phyloP scores from a whole-genome alignment of 1,139 yeast species.

The Yarrowia galli region DNA sequence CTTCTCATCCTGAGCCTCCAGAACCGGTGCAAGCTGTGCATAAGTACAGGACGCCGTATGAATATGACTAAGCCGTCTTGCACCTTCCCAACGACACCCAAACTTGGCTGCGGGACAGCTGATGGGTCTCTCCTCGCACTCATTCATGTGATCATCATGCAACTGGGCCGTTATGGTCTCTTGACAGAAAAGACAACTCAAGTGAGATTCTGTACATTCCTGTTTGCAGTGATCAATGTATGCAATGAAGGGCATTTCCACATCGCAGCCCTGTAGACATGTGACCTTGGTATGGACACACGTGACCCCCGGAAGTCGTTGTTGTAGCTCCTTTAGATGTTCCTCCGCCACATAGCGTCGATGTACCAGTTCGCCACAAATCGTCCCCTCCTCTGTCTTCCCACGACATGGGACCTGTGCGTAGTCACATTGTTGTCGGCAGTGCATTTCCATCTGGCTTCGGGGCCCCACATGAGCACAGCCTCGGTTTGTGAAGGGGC shows the following conservation, averaged over 20 bases:
- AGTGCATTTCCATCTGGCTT: slow-evolving; percentile 37
- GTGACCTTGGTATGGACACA: slow-evolving; percentile 45
- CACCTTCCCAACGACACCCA: slow-evolving; percentile 56
- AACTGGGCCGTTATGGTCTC: slow-evolving; percentile 48
- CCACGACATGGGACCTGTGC: slow-evolving; percentile 31
- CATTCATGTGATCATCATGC: slow-evolving; percentile 41
- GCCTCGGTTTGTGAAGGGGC: slow-evolving; percentile 58
- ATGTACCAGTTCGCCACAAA: slow-evolving; percentile 19
- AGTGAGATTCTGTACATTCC: slow-evolving; percentile 31
- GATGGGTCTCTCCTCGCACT: slow-evolving; percentile 51
- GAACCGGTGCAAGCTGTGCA: slow-evolving; percentile 49
- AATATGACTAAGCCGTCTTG: slow-evolving; percentile 47
- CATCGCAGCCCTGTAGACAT: slow-evolving; percentile 54
- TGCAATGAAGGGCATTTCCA: slow-evolving; percentile 47
- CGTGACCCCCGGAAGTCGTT: slow-evolving; percentile 5
- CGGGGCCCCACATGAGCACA: slow-evolving; percentile 29
- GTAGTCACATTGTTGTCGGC: slow-evolving; percentile 25
- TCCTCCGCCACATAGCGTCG: slow-evolving; percentile 12
- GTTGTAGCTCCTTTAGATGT: slow-evolving; percentile 7
- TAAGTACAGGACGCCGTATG: slow-evolving; percentile 53
- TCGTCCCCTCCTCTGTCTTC: neutral
- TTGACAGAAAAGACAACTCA: slow-evolving; percentile 43
- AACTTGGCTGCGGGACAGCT: slow-evolving; percentile 50
- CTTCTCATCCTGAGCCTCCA: slow-evolving; percentile 49
- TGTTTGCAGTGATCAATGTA: slow-evolving; percentile 32